Conservation (phyloP, 352 stramenopile species). For the Phytophthora colocasiae region DNA sequence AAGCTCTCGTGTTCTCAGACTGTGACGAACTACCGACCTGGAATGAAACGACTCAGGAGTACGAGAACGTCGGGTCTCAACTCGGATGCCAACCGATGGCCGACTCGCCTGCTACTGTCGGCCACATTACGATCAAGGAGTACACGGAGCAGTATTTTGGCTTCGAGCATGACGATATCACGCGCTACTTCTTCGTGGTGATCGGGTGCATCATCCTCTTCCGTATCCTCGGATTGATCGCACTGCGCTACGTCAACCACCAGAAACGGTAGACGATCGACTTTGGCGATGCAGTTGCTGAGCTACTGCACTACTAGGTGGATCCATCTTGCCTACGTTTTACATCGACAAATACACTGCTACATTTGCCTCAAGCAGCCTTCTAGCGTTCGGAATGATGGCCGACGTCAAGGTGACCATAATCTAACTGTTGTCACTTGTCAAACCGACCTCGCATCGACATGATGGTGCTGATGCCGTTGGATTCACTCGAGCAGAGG, state of each 20-base stretch:
- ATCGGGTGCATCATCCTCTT: constrained; percentile 40
- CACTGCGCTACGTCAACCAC: constrained; percentile 50
- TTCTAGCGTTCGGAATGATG: too few species aligned
- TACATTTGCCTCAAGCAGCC: background rate
- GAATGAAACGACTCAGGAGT: constrained; percentile 21
- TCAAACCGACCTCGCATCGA: background rate
- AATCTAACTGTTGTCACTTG: background rate
- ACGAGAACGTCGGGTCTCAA: constrained; percentile 31
- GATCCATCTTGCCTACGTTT: constrained; percentile 3
- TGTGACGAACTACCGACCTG: constrained; percentile 34
- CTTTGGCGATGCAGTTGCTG: constrained; percentile 43
- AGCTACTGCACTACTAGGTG: constrained; percentile 29
- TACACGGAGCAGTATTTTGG: constrained; percentile 40
- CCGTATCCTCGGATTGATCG: constrained; percentile 40
- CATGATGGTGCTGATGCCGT: background rate
- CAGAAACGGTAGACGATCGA: constrained; percentile 63
- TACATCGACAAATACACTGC: constrained; percentile 8
- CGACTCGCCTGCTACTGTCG: constrained; percentile 23
- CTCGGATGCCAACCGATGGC: constrained; percentile 33
- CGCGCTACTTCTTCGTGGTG: constrained; percentile 31
- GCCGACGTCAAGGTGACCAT: background rate
- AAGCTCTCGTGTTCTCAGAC: constrained; percentile 35
- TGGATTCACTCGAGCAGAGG: background rate
- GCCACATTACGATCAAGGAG: constrained; percentile 35
- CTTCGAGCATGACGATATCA: constrained; percentile 26